Evolutionary conservation across 306 rosid species (phyloP), one percentile per base, ranked within the genome.

Genomic region (Calophaca sinica): DNA sequence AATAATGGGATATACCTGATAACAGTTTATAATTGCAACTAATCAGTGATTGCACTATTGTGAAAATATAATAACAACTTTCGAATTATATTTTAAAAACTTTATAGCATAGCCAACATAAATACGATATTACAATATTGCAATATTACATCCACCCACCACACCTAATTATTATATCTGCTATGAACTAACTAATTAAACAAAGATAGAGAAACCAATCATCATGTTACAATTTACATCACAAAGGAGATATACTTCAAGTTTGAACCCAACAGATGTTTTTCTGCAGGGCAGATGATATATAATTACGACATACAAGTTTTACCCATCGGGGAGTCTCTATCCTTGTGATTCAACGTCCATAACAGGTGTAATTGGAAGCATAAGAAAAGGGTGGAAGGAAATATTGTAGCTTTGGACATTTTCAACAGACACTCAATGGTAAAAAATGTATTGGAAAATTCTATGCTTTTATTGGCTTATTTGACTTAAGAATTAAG

Each of bases 1-100:
- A 94, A 78, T 44, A 89, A 81, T 11, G 96, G 97, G 81, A 92
- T 87, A 78, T 94, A 94, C 93, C 98, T 92, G 85, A 62, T 55
- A 78, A 59, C 10, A 77, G 61, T 78, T 75, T 50, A 61, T 62
- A 82, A 31, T 31, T 65, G 39, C 62, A 81, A 66, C 57, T 39
- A 61, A 38, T 72, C 46, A 77, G 80, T 12, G 57, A 49, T 62
- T 59, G 54, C 26, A 9, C 49, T 74, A 48, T 26, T 20, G 58
- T 39, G 11, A 66, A 53, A 67, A 13, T 26, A 7, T 39, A 59
- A 45, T 58, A 61, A 61, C 11, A 39, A 38, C 12, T 77, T 9
- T 45, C 32, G 50, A 75, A 64, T 64, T 54, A 57, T 57, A 67
- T 20, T 63, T 75, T 68, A 46, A 58, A 75, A 68, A 53, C 74